Base-by-base conservation (phyloP, 176 grass and related monocot species). In the Carex littledalei region DNA sequence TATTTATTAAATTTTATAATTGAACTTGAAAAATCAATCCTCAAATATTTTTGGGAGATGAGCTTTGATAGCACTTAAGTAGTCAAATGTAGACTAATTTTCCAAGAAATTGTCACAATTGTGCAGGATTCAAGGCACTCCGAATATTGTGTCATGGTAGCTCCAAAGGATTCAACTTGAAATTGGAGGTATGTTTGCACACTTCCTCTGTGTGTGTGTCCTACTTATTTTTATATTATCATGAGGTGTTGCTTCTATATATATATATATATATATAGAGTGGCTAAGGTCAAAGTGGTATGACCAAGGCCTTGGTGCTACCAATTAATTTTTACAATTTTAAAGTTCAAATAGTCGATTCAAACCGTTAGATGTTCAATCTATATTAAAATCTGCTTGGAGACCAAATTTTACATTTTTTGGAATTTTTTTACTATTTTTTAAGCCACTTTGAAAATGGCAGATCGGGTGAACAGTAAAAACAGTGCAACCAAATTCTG, bases 101-200 rank as follows among this genome's bases (percentile, higher is more conserved):
- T 47, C 10, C 8, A 13, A 47, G 63, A 60, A 64, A 81, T 29
- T 26, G 10, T 14, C 18, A 65, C 21, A 49, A 63, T 82, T 83
- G 18, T 83, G 41, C 58, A 83, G 81, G 81, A 67, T 83, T 67
- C 20, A 83, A 14, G 21, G 39, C 64, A 47, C 20, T 83, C 4
- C 39, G 45, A 35, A n/a, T 17, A 26, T 10, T 66, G 14, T 67
- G 34, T 54, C 63, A 83, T 67, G 64, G n/a, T 55, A 83, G 14
- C 43, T 13, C 81, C 14, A 83, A 69, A 83, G 41, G 61, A 83
- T 65, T 53, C 61, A 26, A 78, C 52, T 32, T 78, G 74, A 78
- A 83, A 53, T 45, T 52, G 8, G 55, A 68, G 81, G 81, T 83
- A 83, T 17, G 1, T 8, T 22, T 50, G 10, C 6, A 54, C 20